phyloP scores from a whole-genome alignment of 75 land plant genomes.

The Azolla pinnata region DNA sequence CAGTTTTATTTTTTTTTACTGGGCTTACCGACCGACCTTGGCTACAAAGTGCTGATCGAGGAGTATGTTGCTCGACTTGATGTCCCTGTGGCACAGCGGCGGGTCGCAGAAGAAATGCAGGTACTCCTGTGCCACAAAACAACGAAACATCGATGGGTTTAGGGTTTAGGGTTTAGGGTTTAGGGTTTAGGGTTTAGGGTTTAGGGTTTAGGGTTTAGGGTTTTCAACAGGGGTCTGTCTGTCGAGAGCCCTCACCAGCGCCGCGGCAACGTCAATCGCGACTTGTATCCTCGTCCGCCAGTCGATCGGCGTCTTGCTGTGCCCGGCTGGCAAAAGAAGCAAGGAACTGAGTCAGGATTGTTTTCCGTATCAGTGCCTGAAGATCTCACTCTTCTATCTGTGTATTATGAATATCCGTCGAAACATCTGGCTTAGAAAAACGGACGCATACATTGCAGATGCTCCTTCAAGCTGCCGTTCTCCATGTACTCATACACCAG shows the following conservation, averaged over 20 bases:
- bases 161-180: too few relatives aligned
- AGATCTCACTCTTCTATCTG: too few relatives aligned
- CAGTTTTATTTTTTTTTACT: neutral
- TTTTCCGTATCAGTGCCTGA: neutral
- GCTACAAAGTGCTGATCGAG: constrained; percentile 62
- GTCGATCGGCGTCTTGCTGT: constrained; percentile 49
- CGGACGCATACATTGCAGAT: constrained; percentile 65
- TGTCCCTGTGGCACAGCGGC: constrained; percentile 48
- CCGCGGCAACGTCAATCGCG: constrained; percentile 62
- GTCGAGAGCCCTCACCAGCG: constrained; percentile 55
- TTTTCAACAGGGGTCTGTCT: too few relatives aligned
- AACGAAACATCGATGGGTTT: too few relatives aligned
- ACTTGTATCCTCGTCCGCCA: constrained; percentile 63
- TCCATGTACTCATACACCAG: constrained; percentile 59
- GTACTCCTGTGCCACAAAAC: constrained; percentile 45
- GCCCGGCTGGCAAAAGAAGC: constrained; percentile 34
- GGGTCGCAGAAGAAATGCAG: constrained; percentile 59
- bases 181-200: too few relatives aligned
- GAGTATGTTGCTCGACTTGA: constrained; percentile 59
- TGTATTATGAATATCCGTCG: too few relatives aligned
- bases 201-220: too few relatives aligned
- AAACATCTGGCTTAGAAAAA: too few relatives aligned
- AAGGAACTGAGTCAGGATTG: neutral
- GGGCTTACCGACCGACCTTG: constrained; percentile 36
- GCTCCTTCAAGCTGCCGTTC: constrained; percentile 57